A percentile compares a stretch with the other conserved stretches of the same genome.
phyloP scores from a whole-genome alignment of 2,329 filamentous ascomycete species.

The Fusarium longipes region DNA sequence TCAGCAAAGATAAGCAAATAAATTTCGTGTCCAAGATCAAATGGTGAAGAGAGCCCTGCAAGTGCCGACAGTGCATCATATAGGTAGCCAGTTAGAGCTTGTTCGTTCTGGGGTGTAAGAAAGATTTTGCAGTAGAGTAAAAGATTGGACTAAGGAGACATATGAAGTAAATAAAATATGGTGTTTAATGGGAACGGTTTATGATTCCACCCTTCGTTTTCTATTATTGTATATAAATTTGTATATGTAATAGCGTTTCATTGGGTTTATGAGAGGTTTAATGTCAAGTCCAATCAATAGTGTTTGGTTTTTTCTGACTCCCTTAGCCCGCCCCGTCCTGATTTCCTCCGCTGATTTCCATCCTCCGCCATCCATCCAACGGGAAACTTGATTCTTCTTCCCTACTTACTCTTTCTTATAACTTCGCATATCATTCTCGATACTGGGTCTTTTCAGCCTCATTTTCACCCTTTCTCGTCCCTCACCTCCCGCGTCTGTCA shows the following conservation, averaged over 20 bases:
- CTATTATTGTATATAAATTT: background rate
- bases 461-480: constrained; percentile 5
- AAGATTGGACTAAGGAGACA: background rate
- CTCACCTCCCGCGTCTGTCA: constrained; percentile 15
- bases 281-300: background rate
- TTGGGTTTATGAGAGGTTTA: constrained; percentile 3
- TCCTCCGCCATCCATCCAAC: constrained; percentile 34
- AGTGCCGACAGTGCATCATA: background rate
- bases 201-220: background rate
- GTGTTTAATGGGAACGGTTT: background rate
- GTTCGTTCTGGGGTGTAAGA: constrained; percentile 1
- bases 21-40: constrained; percentile 25
- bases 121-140: background rate
- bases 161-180: background rate
- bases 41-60: constrained; percentile 28
- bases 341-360: constrained; percentile 31
- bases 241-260: background rate
- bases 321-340: constrained; percentile 23
- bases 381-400: constrained; percentile 42
- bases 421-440: constrained; percentile 17
- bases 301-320: constrained; percentile 1
- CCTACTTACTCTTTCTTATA: constrained; percentile 28
- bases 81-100: constrained; percentile 5
- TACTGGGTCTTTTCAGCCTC: constrained; percentile 17
- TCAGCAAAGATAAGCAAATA: constrained; percentile 16